Evolutionary conservation across 2,329 filamentous ascomycete genomes (phyloP).

Genomic region (Mycosphaerella arachidis): DNA sequence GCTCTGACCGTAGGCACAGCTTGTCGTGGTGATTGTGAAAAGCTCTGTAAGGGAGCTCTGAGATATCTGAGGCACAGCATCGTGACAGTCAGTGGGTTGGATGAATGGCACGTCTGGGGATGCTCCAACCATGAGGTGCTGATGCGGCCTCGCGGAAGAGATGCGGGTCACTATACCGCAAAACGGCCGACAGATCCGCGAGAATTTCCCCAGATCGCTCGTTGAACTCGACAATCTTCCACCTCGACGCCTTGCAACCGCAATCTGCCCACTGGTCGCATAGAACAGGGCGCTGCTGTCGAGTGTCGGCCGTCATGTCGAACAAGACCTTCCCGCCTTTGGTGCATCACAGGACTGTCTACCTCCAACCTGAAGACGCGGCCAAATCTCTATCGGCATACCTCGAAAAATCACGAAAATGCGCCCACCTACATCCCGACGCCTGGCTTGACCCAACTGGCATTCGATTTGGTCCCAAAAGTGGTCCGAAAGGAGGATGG

Average conservation of each 20-base stretch:
- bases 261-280: background rate
- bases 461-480: conserved; percentile 39
- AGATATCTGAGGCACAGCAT: conserved; percentile 8
- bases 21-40: background rate
- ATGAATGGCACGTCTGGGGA: background rate
- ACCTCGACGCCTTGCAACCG: background rate
- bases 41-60: background rate
- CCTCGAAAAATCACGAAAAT: conserved; percentile 36
- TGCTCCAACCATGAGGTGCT: background rate
- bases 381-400: conserved; percentile 35
- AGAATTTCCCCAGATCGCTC: background rate
- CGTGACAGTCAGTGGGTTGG: background rate
- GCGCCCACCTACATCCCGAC: conserved; percentile 48
- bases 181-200: background rate
- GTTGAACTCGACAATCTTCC: background rate
- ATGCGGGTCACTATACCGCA: background rate
- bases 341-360: background rate
- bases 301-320: background rate
- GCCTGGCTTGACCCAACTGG: conserved; percentile 41
- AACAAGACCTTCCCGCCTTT: background rate
- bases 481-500: conserved; percentile 44
- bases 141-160: background rate
- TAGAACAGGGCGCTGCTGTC: background rate
- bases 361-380: conserved; percentile 3
- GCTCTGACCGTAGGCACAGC: background rate